Percentiles rank a stretch among this genome's conserved stretches.
Conservation (phyloP, 768 basidiomycete species). For the Vishniacozyma victoriae region DNA sequence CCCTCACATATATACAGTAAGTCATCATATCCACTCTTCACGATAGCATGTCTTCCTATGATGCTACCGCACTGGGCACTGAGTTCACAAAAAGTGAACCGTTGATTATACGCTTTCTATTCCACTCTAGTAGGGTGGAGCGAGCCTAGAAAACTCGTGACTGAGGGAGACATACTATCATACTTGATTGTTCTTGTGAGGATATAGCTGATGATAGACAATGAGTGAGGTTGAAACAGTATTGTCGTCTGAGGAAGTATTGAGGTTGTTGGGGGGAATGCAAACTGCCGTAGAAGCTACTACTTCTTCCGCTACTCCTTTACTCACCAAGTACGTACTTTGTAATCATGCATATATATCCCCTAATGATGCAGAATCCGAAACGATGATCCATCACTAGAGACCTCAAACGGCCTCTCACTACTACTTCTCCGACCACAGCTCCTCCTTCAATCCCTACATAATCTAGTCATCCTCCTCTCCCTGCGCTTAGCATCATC, state of each 20-base stretch:
- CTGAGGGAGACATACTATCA: slow-evolving; percentile 26
- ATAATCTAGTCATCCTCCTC: slow-evolving; percentile 65
- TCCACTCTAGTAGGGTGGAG: slow-evolving; percentile 38
- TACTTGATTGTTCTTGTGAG: not conserved
- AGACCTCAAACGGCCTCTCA: slow-evolving; percentile 63
- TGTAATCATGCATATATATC: not conserved
- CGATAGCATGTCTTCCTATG: slow-evolving; percentile 13
- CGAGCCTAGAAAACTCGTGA: slow-evolving; percentile 50
- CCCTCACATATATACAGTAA: not conserved
- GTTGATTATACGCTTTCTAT: slow-evolving; percentile 38
- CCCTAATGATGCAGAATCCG: slow-evolving; percentile 13
- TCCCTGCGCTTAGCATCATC: slow-evolving; percentile 19
- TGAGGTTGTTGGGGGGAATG: slow-evolving; percentile 14
- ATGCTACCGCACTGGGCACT: slow-evolving; percentile 47
- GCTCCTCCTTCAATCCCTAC: slow-evolving; percentile 74
- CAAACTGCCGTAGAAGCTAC: slow-evolving; percentile 29
- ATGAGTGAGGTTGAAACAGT: slow-evolving; percentile 4
- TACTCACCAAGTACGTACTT: slow-evolving; percentile 22
- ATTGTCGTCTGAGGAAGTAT: slow-evolving; percentile 12
- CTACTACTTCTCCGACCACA: slow-evolving; percentile 83
- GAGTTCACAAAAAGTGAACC: slow-evolving; percentile 20
- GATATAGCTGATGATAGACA: not conserved
- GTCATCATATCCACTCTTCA: not conserved
- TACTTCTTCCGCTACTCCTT: slow-evolving; percentile 16
- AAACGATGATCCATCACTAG: slow-evolving; percentile 20